Percentiles rank a stretch among this genome's conserved stretches.
These are phyloP conservation scores for Apostasia ramifera DNA, from an alignment of 106 monocot species.

Conservation along the genomic window DNA sequence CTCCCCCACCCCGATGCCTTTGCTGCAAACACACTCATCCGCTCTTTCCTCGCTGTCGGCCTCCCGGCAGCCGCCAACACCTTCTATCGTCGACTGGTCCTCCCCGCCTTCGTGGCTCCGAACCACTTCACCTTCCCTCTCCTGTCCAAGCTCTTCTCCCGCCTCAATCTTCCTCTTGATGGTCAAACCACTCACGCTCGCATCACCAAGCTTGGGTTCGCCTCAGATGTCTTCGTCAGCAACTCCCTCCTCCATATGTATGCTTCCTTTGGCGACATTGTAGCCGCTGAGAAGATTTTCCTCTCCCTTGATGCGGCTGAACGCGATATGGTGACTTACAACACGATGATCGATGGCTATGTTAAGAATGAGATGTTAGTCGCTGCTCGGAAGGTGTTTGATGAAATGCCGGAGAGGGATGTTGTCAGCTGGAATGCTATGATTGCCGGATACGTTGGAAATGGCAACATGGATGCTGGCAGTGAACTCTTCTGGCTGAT, in stretches of 20 bases:
- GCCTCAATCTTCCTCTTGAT: slow-evolving; percentile 4
- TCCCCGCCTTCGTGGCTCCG: slow-evolving; percentile 9
- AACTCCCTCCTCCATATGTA: slow-evolving; percentile 63
- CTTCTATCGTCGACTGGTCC: slow-evolving; percentile 14
- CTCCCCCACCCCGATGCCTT: slow-evolving; percentile 8
- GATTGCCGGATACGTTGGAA: slow-evolving; percentile 34
- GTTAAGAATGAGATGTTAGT: slow-evolving; percentile 30
- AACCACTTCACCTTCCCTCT: slow-evolving; percentile 60
- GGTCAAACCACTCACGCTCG: slow-evolving; percentile 27
- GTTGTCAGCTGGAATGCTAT: slow-evolving; percentile 47
- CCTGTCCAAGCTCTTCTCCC: slow-evolving; percentile 32
- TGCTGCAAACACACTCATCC: slow-evolving; percentile 1
- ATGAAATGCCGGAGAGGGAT: slow-evolving; percentile 43
- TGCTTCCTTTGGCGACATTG: slow-evolving; percentile 21
- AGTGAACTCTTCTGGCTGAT: slow-evolving; percentile 38
- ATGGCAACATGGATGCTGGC: slow-evolving; percentile 37
- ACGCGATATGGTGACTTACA: slow-evolving; percentile 45
- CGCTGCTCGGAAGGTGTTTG: slow-evolving; percentile 37
- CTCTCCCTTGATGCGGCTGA: not conserved
- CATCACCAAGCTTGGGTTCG: slow-evolving; percentile 24
- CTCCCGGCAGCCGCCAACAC: not conserved
- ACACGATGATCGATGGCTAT: slow-evolving; percentile 39
- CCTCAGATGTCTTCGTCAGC: slow-evolving; percentile 28
- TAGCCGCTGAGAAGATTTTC: slow-evolving; percentile 22
- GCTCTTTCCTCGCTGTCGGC: not conserved